A percentile compares a stretch with the other conserved stretches of the same genome.
Conservation (phyloP, 2,329 filamentous ascomycete genomes). For the Nemania abortiva region DNA sequence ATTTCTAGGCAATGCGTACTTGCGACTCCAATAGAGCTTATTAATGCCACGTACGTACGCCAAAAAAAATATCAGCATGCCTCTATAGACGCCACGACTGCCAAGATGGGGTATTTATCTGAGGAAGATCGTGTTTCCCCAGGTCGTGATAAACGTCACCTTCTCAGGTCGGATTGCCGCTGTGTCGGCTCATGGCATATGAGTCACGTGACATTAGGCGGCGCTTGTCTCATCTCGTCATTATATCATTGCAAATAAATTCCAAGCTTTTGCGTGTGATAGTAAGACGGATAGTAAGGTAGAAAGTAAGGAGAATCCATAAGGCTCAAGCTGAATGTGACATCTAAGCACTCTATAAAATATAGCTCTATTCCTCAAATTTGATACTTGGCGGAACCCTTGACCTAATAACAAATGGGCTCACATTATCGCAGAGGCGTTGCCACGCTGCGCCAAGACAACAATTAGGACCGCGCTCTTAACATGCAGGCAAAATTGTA, state of each 20-base stretch:
- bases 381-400: too few species aligned
- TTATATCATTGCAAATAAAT: not conserved
- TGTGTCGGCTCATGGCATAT: not conserved
- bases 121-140: not conserved
- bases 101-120: not conserved
- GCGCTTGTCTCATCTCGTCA: not conserved
- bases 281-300: not conserved
- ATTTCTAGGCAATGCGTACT: slow-evolving; percentile 1
- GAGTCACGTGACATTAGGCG: too few species aligned
- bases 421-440: too few species aligned
- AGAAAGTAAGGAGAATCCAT: not conserved
- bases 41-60: not conserved
- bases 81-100: too few species aligned
- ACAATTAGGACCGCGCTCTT: too few species aligned
- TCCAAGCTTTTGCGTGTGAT: slow-evolving; percentile 34
- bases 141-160: not conserved
- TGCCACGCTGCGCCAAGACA: too few species aligned
- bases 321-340: slow-evolving; percentile 8
- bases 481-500: too few species aligned
- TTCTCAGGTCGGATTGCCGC: slow-evolving; percentile 11
- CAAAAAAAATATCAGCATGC: too few species aligned
- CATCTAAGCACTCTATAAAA: too few species aligned
- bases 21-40: not conserved
- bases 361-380: too few species aligned
- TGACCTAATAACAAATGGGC: too few species aligned